Conservation (phyloP, 2,329 filamentous ascomycete genomes). For the Pseudonectria buxi region DNA sequence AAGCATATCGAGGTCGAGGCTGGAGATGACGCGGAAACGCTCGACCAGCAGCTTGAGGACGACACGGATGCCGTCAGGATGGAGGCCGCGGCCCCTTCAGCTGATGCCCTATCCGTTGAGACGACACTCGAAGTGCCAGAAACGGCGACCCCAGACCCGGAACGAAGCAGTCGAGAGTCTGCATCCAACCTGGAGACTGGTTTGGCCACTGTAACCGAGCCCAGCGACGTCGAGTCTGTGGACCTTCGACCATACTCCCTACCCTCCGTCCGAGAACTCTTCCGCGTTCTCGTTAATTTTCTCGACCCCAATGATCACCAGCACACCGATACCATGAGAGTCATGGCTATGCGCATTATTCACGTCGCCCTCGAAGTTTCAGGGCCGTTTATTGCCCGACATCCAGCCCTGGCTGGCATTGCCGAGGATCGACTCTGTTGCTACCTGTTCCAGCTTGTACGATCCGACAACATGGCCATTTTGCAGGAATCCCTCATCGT, state of each 20-base stretch:
- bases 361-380: slow-evolving; percentile 96
- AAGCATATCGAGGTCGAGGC: slow-evolving; percentile 74
- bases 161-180: slow-evolving; percentile 42
- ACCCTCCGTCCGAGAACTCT: slow-evolving; percentile 88
- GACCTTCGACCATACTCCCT: slow-evolving; percentile 84
- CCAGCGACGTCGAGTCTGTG: slow-evolving; percentile 37
- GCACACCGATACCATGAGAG: slow-evolving; percentile 89
- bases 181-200: slow-evolving; percentile 39
- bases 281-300: slow-evolving; percentile 87
- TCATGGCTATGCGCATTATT: slow-evolving; percentile 95
- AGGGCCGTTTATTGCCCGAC: slow-evolving; percentile 87
- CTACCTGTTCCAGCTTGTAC: slow-evolving; percentile 90
- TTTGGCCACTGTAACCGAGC: slow-evolving; percentile 20
- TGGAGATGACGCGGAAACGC: slow-evolving; percentile 56
- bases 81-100: slow-evolving; percentile 37
- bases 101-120: slow-evolving; percentile 13
- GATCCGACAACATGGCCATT: slow-evolving; percentile 93
- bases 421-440: slow-evolving; percentile 91
- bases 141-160: slow-evolving; percentile 12
- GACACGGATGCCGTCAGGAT: slow-evolving; percentile 76
- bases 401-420: slow-evolving; percentile 78
- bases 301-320: slow-evolving; percentile 88
- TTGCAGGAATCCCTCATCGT: slow-evolving; percentile 89
- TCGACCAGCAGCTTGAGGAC: slow-evolving; percentile 60
- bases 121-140: slow-evolving; percentile 13